Evolutionary conservation across 805 yeast species (phyloP).

Genomic region (Lipomyces chichibuensis): DNA sequence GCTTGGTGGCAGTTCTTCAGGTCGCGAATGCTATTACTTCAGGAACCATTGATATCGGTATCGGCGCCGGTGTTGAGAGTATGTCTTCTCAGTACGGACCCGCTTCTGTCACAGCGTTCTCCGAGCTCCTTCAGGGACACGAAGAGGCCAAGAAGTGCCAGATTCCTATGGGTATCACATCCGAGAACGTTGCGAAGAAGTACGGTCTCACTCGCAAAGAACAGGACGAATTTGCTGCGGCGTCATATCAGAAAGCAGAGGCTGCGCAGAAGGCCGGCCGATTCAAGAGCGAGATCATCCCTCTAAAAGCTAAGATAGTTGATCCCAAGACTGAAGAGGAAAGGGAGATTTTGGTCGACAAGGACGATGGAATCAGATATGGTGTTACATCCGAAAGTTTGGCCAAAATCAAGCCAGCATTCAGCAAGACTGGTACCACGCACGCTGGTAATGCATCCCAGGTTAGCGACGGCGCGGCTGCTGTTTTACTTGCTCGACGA

Average conservation of each 20-base stretch:
- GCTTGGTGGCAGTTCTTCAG: conserved; percentile 86
- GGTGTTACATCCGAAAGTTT: conserved; percentile 81
- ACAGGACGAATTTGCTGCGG: conserved; percentile 90
- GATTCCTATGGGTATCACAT: conserved; percentile 95
- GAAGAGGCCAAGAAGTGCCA: conserved; percentile 60
- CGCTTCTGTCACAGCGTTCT: conserved; percentile 54
- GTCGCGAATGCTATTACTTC: conserved; percentile 82
- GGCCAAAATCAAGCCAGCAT: conserved; percentile 81
- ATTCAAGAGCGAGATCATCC: conserved; percentile 89
- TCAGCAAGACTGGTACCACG: conserved; percentile 79
- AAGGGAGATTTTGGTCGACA: conserved; percentile 55
- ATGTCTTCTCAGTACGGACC: conserved; percentile 60
- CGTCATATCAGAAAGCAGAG: conserved; percentile 83
- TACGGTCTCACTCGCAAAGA: conserved; percentile 65
- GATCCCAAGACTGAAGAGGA: conserved; percentile 63
- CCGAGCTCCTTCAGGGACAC: conserved; percentile 51
- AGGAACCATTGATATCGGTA: conserved; percentile 89
- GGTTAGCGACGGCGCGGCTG: conserved; percentile 95
- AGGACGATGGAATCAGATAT: conserved; percentile 88
- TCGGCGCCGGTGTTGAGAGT: conserved; percentile 92
- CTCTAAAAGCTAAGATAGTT: conserved; percentile 64
- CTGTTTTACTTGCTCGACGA: conserved; percentile 80
- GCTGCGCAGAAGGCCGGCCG: conserved; percentile 67
- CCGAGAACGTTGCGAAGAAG: conserved; percentile 81
- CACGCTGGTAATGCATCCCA: conserved; percentile 98